These are phyloP conservation scores for Betula pendula DNA, from an alignment of 306 rosid genomes.

Conservation along the genomic window DNA sequence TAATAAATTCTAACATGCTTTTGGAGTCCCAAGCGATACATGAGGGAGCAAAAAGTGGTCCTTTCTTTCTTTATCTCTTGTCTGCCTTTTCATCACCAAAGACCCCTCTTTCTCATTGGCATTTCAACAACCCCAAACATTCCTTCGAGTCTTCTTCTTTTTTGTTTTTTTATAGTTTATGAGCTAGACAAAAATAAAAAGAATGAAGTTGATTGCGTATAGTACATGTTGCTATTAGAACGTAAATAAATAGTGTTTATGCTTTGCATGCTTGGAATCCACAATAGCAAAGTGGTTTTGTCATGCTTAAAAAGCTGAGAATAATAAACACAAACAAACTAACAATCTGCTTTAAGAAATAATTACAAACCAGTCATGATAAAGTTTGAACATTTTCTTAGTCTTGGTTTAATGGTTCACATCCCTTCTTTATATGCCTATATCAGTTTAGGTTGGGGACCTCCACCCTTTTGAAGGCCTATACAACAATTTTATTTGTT, in stretches of 20 bases:
- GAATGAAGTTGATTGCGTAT: no score
- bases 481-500: background rate
- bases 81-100: background rate
- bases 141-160: no score
- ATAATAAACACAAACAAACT: background rate
- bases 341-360: background rate
- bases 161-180: background rate
- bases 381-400: background rate
- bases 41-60: background rate
- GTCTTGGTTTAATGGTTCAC: background rate
- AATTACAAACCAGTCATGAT: background rate
- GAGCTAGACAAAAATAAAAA: no score
- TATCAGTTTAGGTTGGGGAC: slow-evolving; percentile 1
- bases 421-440: background rate
- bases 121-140: no score
- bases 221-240: background rate
- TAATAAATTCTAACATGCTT: background rate
- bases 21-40: background rate
- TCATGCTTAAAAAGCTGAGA: slow-evolving; percentile 8
- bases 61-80: no score
- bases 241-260: background rate
- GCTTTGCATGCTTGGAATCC: slow-evolving; percentile 7
- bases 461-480: slow-evolving; percentile 1
- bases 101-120: background rate
- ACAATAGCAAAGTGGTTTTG: background rate